Evolutionary conservation across 352 stramenopile genomes (phyloP).

Genomic region (Phytophthora meadii): DNA sequence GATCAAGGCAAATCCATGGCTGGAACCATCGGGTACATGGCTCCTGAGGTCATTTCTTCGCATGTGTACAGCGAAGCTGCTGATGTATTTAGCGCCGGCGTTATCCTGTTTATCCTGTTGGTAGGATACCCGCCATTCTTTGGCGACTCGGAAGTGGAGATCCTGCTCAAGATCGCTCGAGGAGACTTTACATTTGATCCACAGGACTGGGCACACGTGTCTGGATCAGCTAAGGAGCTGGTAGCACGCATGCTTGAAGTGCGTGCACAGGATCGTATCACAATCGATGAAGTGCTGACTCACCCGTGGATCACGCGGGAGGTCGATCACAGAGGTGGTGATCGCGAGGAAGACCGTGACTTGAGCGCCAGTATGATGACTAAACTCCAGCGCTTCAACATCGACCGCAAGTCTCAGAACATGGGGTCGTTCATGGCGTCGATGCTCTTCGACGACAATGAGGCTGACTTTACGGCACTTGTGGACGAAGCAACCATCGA

Average conservation of each 20-base stretch:
- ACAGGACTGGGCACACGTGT: slow-evolving; percentile 70
- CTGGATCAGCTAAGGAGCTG: slow-evolving; percentile 64
- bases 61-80: slow-evolving; percentile 72
- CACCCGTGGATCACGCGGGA: slow-evolving; percentile 69
- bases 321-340: slow-evolving; percentile 8
- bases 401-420: slow-evolving; percentile 80
- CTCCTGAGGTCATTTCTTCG: slow-evolving; percentile 73
- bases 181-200: slow-evolving; percentile 76
- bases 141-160: slow-evolving; percentile 77
- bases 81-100: slow-evolving; percentile 83
- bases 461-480: slow-evolving; percentile 64
- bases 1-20: slow-evolving; percentile 71
- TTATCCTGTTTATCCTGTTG: slow-evolving; percentile 83
- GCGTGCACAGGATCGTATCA: slow-evolving; percentile 77
- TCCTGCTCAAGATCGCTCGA: slow-evolving; percentile 79
- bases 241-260: slow-evolving; percentile 79
- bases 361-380: slow-evolving; percentile 45
- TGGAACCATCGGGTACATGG: slow-evolving; percentile 83
- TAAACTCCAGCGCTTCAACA: slow-evolving; percentile 85
- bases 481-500: slow-evolving; percentile 67
- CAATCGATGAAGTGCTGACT: slow-evolving; percentile 60
- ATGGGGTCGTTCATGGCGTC: slow-evolving; percentile 70
- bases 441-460: slow-evolving; percentile 61
- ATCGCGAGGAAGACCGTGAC: slow-evolving; percentile 28
- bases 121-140: slow-evolving; percentile 82